These are phyloP conservation scores for Candida boleticola DNA, from an alignment of 805 yeast genomes.

Conservation along the genomic window DNA sequence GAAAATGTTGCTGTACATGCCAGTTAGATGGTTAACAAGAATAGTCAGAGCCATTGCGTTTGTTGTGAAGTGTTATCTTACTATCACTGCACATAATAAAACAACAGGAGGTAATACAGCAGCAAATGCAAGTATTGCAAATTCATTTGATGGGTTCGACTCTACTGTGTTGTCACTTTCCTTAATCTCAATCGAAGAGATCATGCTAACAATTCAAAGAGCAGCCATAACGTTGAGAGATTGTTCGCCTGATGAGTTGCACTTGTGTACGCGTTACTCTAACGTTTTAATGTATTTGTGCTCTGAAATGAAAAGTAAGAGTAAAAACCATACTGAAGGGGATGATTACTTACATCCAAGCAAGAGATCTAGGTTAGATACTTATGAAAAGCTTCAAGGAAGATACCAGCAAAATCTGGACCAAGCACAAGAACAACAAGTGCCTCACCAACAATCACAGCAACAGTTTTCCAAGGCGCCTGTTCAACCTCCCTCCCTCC, in stretches of 20 bases:
- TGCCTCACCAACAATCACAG: background rate
- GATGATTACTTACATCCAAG: conserved; percentile 1
- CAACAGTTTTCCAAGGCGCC: too few species aligned
- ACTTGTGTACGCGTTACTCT: conserved; percentile 76
- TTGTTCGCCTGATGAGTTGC: conserved; percentile 87
- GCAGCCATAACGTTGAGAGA: conserved; percentile 75
- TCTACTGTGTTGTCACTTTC: conserved; percentile 56
- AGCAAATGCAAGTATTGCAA: conserved; percentile 7
- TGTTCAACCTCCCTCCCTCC: too few species aligned
- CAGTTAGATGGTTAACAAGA: conserved; percentile 88
- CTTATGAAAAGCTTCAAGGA: background rate
- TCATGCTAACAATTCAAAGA: conserved; percentile 60
- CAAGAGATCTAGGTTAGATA: background rate
- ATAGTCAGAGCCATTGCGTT: conserved; percentile 88
- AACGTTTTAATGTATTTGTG: conserved; percentile 74
- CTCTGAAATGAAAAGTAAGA: conserved; percentile 62
- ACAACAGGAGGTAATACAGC: conserved; percentile 13
- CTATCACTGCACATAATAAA: conserved; percentile 50
- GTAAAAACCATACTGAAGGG: conserved; percentile 21
- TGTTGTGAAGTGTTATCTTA: conserved; percentile 78
- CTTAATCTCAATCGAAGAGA: conserved; percentile 69
- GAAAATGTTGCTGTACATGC: conserved; percentile 70
- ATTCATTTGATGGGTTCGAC: conserved; percentile 31
- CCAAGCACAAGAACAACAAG: background rate
- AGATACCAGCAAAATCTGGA: background rate